Conservation (phyloP, 768 basidiomycete genomes). For the Rhizopogon vinicolor region DNA sequence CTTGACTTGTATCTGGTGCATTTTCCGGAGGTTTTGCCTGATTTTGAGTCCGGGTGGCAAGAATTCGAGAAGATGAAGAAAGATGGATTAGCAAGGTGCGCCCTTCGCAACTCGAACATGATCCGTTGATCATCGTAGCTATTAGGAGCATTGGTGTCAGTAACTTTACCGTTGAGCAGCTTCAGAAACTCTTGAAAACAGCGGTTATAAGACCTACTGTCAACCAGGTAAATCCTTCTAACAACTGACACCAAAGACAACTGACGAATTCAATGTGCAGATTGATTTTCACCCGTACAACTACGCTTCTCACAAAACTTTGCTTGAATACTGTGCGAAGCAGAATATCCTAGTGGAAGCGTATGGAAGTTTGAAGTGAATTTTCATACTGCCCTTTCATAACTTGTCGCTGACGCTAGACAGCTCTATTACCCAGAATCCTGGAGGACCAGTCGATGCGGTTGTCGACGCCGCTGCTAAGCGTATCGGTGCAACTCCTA, state of each 20-base stretch:
- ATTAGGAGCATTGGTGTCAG: constrained; percentile 69
- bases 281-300: constrained; percentile 72
- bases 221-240: constrained; percentile 49
- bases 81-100: constrained; percentile 29
- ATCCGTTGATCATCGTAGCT: constrained; percentile 4
- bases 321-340: constrained; percentile 49
- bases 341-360: constrained; percentile 60
- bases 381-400: constrained; percentile 25
- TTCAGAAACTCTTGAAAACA: constrained; percentile 46
- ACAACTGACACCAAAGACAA: not conserved
- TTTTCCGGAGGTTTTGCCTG: constrained; percentile 28
- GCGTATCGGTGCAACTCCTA: constrained; percentile 49
- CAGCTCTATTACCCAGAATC: constrained; percentile 54
- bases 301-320: constrained; percentile 51
- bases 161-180: constrained; percentile 53
- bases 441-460: constrained; percentile 62
- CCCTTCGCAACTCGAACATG: not conserved
- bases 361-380: constrained; percentile 59
- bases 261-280: constrained; percentile 23
- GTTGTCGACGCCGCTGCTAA: constrained; percentile 48
- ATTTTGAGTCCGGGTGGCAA: constrained; percentile 43
- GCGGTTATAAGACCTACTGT: constrained; percentile 59
- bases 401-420: constrained; percentile 8
- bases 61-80: constrained; percentile 53
- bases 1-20: constrained; percentile 76